phyloP scores from a whole-genome alignment of 2,329 filamentous ascomycete genomes.

The Xylaria sp. region DNA sequence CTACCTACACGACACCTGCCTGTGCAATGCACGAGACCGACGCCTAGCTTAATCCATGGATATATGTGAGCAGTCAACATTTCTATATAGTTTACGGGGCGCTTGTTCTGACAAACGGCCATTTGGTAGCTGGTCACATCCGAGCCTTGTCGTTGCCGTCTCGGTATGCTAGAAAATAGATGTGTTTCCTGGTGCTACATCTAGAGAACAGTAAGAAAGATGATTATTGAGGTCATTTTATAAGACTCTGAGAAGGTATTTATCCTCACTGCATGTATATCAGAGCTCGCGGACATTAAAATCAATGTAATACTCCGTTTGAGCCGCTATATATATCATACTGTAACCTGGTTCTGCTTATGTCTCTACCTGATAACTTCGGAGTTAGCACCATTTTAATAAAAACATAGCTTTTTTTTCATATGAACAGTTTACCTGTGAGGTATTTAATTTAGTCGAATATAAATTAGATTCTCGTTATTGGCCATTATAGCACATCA shows the following conservation, averaged over 20 bases:
- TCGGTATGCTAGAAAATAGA: background rate
- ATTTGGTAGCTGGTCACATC: background rate
- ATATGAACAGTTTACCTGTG: too few species aligned
- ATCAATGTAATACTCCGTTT: background rate
- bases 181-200: background rate
- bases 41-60: background rate
- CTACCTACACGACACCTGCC: background rate
- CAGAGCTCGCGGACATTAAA: background rate
- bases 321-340: background rate
- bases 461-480: too few species aligned
- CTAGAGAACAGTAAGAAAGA: background rate
- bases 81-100: background rate
- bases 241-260: background rate
- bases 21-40: conserved; percentile 1
- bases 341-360: background rate
- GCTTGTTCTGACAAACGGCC: background rate
- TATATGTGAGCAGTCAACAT: background rate
- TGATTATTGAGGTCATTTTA: background rate
- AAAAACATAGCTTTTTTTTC: too few species aligned
- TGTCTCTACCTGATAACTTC: too few species aligned
- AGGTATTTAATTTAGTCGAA: too few species aligned
- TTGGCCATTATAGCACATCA: too few species aligned
- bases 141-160: too few species aligned
- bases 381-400: too few species aligned
- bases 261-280: background rate